Evolutionary conservation across 495 filamentous ascomycete genomes (phyloP).

Genomic region (Aspergillus biplanus): DNA sequence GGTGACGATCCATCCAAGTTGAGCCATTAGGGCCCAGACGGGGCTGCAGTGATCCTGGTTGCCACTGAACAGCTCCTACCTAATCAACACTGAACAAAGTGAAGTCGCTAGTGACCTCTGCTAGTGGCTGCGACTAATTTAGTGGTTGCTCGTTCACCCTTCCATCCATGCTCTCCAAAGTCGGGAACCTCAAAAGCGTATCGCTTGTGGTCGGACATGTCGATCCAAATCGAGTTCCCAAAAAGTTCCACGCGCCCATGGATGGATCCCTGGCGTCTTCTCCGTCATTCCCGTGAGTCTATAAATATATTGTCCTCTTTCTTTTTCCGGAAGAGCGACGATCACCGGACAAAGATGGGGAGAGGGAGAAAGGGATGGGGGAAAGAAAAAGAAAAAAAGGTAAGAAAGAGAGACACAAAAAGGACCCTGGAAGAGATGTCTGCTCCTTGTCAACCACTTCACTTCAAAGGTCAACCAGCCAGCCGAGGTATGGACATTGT

Average conservation of each 20-base stretch:
- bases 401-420: too few relatives aligned
- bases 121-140: slow-evolving; percentile 24
- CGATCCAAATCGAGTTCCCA: slow-evolving; percentile 17
- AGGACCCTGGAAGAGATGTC: too few relatives aligned
- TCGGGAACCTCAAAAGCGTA: slow-evolving; percentile 3
- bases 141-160: slow-evolving; percentile 12
- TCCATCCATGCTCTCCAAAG: neutral
- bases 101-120: slow-evolving; percentile 20
- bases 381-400: too few relatives aligned
- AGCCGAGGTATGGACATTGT: neutral
- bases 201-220: slow-evolving; percentile 8
- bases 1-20: slow-evolving; percentile 15
- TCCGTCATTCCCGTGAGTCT: slow-evolving; percentile 18
- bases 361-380: too few relatives aligned
- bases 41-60: slow-evolving; percentile 10
- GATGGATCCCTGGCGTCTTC: slow-evolving; percentile 17
- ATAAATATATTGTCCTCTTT: slow-evolving; percentile 8
- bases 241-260: slow-evolving; percentile 14
- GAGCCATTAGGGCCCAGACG: slow-evolving; percentile 3
- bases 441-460: too few relatives aligned
- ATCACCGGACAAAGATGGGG: neutral
- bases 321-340: neutral
- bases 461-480: too few relatives aligned
- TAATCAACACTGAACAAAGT: neutral
- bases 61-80: slow-evolving; percentile 6